Evolutionary conservation across 169 alveolate species (phyloP).

Genomic region (Prorocentrum cordatum): DNA sequence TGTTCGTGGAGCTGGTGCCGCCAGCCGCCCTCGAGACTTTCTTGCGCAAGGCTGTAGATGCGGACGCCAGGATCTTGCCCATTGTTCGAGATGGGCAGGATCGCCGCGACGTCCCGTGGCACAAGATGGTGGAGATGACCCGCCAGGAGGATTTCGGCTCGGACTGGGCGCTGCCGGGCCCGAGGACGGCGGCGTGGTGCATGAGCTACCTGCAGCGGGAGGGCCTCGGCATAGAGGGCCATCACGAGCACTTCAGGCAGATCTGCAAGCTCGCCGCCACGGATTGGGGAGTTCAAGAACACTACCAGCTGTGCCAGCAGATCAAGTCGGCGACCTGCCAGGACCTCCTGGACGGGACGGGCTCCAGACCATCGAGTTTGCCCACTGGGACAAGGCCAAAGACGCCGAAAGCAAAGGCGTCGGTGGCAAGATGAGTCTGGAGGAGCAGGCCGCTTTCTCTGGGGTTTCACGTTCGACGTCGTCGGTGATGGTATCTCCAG

Average conservation of each 20-base stretch:
- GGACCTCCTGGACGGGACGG: not conserved
- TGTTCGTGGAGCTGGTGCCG: too few relatives aligned
- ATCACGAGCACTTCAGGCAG: not conserved
- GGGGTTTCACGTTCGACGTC: not conserved
- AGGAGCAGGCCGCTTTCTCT: not conserved
- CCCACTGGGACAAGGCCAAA: not conserved
- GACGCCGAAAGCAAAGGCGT: not conserved
- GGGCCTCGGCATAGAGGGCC: not conserved
- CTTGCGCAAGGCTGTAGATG: too few relatives aligned
- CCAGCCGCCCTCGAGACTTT: too few relatives aligned
- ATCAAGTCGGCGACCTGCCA: not conserved
- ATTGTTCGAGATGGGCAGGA: too few relatives aligned
- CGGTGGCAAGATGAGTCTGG: constrained; percentile 2
- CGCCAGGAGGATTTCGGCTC: too few relatives aligned
- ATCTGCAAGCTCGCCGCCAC: not conserved
- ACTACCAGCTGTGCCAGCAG: not conserved
- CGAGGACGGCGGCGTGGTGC: constrained; percentile 2
- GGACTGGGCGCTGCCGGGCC: not conserved
- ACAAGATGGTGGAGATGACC: too few relatives aligned
- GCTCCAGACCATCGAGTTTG: constrained; percentile 12
- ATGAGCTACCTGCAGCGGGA: not conserved
- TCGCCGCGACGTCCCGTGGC: too few relatives aligned
- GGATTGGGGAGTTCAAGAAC: constrained; percentile 4
- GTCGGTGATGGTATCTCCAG: not conserved
- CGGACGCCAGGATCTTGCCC: too few relatives aligned